Evolutionary conservation across 169 alveolate genomes (phyloP).

Genomic region (Plasmodium coatneyi): DNA sequence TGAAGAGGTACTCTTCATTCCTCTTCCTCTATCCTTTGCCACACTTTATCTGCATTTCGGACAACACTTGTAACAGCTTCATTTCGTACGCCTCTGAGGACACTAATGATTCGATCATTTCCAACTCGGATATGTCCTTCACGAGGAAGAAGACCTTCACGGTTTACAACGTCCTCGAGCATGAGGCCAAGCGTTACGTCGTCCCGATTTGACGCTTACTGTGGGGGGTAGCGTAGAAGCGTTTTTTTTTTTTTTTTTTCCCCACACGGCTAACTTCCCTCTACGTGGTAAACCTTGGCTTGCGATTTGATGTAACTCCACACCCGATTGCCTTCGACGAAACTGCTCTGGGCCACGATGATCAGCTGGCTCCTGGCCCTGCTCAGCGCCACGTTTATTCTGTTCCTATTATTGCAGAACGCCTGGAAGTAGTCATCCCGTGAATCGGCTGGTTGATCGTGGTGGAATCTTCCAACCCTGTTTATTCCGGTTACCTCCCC

Average conservation of each 20-base stretch:
- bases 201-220: not conserved
- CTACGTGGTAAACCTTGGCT: slow-evolving; percentile 26
- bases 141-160: slow-evolving; percentile 52
- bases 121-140: slow-evolving; percentile 58
- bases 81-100: slow-evolving; percentile 60
- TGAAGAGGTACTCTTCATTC: slow-evolving; percentile 77
- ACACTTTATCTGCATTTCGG: slow-evolving; percentile 73
- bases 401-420: slow-evolving; percentile 36
- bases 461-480: not conserved
- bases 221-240: too few species aligned
- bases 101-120: slow-evolving; percentile 31
- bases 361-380: slow-evolving; percentile 62
- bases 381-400: slow-evolving; percentile 73
- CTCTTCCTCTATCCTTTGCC: slow-evolving; percentile 82
- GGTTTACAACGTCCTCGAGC: slow-evolving; percentile 38
- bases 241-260: not conserved
- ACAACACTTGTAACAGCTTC: slow-evolving; percentile 60
- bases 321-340: slow-evolving; percentile 35
- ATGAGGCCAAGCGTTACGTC: slow-evolving; percentile 58
- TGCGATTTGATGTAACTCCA: slow-evolving; percentile 53
- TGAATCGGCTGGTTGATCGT: not conserved
- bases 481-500: not conserved
- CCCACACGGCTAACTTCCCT: not conserved
- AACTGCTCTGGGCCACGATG: slow-evolving; percentile 64
- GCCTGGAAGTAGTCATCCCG: not conserved